Percentiles rank a stretch among this genome's conserved stretches.
Evolutionary conservation across 768 basidiomycete genomes (phyloP).

Genomic region (Naganishia vishniacii): DNA sequence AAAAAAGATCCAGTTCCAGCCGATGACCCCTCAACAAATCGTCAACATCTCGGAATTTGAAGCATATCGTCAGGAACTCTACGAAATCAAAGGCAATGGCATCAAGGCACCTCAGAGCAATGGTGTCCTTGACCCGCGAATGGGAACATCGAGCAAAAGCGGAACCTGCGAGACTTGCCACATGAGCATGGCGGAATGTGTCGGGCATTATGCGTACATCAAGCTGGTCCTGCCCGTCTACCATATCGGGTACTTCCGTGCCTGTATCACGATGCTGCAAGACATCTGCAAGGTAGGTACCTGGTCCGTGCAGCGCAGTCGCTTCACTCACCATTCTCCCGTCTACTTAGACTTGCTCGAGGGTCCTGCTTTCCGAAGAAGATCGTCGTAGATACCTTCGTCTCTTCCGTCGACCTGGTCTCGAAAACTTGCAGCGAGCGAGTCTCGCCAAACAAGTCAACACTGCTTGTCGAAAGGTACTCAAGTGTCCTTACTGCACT

Average conservation of each 20-base stretch:
- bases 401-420: constrained; percentile 79
- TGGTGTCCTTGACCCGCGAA: constrained; percentile 84
- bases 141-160: constrained; percentile 94
- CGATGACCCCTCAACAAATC: constrained; percentile 88
- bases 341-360: constrained; percentile 68
- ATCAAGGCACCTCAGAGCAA: constrained; percentile 75
- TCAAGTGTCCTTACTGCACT: constrained; percentile 87
- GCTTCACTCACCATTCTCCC: neutral
- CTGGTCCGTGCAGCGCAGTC: neutral
- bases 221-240: constrained; percentile 94
- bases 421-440: constrained; percentile 89
- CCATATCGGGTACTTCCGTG: constrained; percentile 97
- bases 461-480: constrained; percentile 75
- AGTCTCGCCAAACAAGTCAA: constrained; percentile 78
- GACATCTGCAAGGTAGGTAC: constrained; percentile 85
- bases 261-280: constrained; percentile 85
- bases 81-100: constrained; percentile 55
- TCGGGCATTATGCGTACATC: constrained; percentile 98
- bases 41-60: constrained; percentile 95
- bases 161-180: constrained; percentile 93
- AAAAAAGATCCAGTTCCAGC: constrained; percentile 92
- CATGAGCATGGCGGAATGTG: constrained; percentile 83
- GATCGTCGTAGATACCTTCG: constrained; percentile 78
- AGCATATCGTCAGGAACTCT: constrained; percentile 85
- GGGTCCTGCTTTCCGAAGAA: constrained; percentile 78